Conservation (phyloP, 768 basidiomycete genomes). For the Kondoa malvinella region DNA sequence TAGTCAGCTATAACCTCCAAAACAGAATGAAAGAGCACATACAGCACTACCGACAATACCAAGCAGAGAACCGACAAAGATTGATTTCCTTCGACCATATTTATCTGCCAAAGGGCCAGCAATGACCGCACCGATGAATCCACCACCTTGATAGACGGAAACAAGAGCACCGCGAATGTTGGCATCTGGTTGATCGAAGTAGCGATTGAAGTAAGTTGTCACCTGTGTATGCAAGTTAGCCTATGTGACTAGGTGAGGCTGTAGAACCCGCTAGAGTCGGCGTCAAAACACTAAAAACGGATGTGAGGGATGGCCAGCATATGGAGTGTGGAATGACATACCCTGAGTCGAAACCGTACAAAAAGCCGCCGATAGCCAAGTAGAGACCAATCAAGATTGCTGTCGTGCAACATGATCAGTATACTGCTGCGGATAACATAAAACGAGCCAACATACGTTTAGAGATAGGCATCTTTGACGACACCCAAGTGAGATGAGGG, state of each 20-base stretch:
- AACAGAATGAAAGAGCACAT: not conserved
- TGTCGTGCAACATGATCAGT: too few species aligned
- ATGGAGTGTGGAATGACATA: too few species aligned
- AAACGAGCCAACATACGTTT: not conserved
- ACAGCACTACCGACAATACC: not conserved
- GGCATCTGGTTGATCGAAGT: not conserved
- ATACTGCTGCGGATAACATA: too few species aligned
- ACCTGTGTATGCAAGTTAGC: too few species aligned
- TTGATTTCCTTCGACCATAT: not conserved
- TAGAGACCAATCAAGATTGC: too few species aligned
- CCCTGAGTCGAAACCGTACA: too few species aligned
- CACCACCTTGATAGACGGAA: slow-evolving; percentile 2
- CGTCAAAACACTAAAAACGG: too few species aligned
- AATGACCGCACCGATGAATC: slow-evolving; percentile 1
- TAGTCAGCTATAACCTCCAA: not conserved
- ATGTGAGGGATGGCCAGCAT: too few species aligned
- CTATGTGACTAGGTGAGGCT: too few species aligned
- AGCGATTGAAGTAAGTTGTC: not conserved
- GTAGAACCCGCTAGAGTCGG: too few species aligned
- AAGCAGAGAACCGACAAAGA: not conserved
- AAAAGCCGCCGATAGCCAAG: too few species aligned
- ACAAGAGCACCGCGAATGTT: not conserved
- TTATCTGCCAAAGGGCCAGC: not conserved
- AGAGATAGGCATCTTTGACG: not conserved
- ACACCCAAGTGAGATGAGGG: too few species aligned